Evolutionary conservation across 2,329 filamentous ascomycete genomes (phyloP), one percentile per base, ranked within the genome.

Genomic region (Aspergillus viridinutans): DNA sequence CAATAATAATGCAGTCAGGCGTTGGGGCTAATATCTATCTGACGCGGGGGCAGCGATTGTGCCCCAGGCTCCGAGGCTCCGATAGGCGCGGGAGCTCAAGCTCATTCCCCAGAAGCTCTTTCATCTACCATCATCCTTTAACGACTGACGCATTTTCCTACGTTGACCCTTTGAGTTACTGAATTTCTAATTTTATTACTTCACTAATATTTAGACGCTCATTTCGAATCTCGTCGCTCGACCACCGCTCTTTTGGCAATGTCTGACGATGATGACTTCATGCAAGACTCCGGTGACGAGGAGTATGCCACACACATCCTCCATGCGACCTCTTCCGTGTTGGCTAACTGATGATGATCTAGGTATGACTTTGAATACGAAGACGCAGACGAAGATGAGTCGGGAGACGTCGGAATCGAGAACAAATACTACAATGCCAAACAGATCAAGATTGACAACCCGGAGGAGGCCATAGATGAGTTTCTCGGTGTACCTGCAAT

Each of bases 391-490:
- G 92, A 94, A 50, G 90, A 95, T 47, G 88, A 96, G 57, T 86
- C 84, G 32, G 92, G 88, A 57, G 91, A 97, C 72, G 90, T 97
- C 67, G 92, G 93, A 65, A 95, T 97, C 73, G 94, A 99, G 74
- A 99, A 99, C 81, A 97, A 96, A 78, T 99, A 99, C 81, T 99
- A 97, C 83, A 97, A 97, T 76, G 94, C 94, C 47, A 99, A 99
- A 78, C 93, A 97, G 78, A 87, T 96, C 72, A 99, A 97, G 80
- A 81, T 82, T 47, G 87, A 88, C 61, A 91, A 92, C 57, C 92
- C 93, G 0, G 85, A 94, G 68, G 91, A 91, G 65, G 94, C 94
- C 1, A 89, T 99, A 55, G 85, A 87, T 38, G 93, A 97, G 73
- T 99, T 99, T 68, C 79, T 97, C n/a, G 89, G 86, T 32, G 88